These are phyloP conservation scores for Amaranthus palmeri DNA, from an alignment of 148 eudicot species.

Conservation along the genomic window DNA sequence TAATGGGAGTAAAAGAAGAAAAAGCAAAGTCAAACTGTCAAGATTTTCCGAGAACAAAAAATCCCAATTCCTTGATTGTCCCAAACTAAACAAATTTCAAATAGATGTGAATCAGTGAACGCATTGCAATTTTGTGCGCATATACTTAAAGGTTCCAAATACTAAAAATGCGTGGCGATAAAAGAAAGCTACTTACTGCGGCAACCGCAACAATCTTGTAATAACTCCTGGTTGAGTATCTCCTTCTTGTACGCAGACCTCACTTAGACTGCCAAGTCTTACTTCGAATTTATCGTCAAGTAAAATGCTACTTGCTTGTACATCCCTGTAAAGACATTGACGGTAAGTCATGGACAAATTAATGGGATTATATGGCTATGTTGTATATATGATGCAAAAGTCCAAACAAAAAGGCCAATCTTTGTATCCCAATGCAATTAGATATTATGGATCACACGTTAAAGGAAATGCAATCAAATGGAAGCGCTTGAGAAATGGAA, in stretches of 20 bases:
- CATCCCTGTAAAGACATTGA: conserved; percentile 46
- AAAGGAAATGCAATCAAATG: no score
- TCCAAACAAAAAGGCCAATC: not conserved
- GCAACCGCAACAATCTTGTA: conserved; percentile 77
- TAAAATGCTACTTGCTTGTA: conserved; percentile 96
- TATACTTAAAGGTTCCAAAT: not conserved
- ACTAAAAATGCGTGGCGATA: not conserved
- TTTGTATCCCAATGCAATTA: no score
- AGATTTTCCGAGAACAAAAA: no score
- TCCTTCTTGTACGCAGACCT: conserved; percentile 78
- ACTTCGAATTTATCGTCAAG: conserved; percentile 99
- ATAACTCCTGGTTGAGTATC: conserved; percentile 71
- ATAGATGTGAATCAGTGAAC: no score
- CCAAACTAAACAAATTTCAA: no score
- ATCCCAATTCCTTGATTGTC: no score
- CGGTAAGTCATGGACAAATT: no score
- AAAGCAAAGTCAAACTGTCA: not conserved
- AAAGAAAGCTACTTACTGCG: conserved; percentile 51
- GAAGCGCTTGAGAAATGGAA: no score
- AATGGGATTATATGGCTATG: no score
- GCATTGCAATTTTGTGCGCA: not conserved
- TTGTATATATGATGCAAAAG: not conserved
- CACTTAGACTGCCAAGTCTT: conserved; percentile 85
- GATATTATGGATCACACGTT: no score
- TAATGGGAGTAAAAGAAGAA: not conserved